These are phyloP conservation scores for Penicillium diatomitis DNA, from an alignment of 495 filamentous ascomycete species.

Conservation along the genomic window DNA sequence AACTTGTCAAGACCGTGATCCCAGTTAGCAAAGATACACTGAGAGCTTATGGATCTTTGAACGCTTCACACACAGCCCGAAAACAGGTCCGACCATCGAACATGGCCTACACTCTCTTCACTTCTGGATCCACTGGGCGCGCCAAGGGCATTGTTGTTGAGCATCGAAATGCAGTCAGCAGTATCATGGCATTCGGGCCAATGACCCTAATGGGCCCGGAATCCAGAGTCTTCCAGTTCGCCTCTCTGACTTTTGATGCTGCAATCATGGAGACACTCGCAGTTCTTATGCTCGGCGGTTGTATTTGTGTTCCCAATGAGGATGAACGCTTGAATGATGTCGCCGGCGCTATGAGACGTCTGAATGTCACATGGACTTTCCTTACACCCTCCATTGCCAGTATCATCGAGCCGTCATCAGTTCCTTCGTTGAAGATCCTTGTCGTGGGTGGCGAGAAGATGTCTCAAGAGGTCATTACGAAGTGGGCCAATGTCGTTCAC, in stretches of 20 bases:
- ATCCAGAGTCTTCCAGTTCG: slow-evolving; percentile 44
- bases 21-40: slow-evolving; percentile 31
- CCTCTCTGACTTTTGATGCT: slow-evolving; percentile 47
- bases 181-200: slow-evolving; percentile 34
- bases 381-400: slow-evolving; percentile 47
- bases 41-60: slow-evolving; percentile 21
- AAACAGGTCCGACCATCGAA: slow-evolving; percentile 16
- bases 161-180: slow-evolving; percentile 39
- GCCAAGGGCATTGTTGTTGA: slow-evolving; percentile 46
- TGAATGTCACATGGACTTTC: slow-evolving; percentile 41
- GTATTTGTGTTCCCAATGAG: slow-evolving; percentile 52
- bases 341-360: slow-evolving; percentile 36
- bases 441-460: slow-evolving; percentile 39
- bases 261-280: slow-evolving; percentile 42
- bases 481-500: slow-evolving; percentile 43
- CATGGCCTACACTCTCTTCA: slow-evolving; percentile 35
- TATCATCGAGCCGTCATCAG: slow-evolving; percentile 37
- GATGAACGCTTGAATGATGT: slow-evolving; percentile 45
- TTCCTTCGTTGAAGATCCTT: slow-evolving; percentile 37
- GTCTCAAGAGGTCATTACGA: slow-evolving; percentile 39
- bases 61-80: not conserved
- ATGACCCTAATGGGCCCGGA: slow-evolving; percentile 24
- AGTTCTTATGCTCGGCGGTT: slow-evolving; percentile 46
- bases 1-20: slow-evolving; percentile 25
- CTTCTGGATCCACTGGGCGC: slow-evolving; percentile 50